A percentile compares a stretch with the other conserved stretches of the same genome.
Evolutionary conservation across 805 yeast species (phyloP).

Genomic region (Metschnikowia kofuensis): DNA sequence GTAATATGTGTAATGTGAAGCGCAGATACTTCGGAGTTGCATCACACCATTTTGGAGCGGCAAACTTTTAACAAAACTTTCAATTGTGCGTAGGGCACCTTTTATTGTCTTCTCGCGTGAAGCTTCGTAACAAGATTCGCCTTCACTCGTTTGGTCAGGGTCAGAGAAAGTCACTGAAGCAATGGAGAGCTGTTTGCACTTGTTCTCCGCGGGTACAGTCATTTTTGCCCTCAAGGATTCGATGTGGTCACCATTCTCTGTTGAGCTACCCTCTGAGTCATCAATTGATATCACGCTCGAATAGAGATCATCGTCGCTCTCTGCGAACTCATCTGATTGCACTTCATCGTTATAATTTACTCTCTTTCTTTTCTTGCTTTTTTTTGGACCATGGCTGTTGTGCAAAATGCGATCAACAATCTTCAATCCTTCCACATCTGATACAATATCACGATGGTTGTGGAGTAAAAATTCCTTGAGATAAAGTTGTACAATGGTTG

Average conservation of each 20-base stretch:
- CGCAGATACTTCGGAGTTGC: constrained; percentile 82
- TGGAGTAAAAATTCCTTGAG: constrained; percentile 50
- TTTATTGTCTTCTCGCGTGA: background rate
- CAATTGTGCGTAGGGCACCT: constrained; percentile 1
- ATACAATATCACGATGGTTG: constrained; percentile 29
- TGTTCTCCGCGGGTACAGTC: background rate
- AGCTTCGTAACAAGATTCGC: background rate
- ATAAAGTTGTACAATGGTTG: constrained; percentile 43
- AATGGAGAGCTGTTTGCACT: too few relatives aligned
- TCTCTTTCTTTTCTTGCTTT: constrained; percentile 2
- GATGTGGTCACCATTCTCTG: background rate
- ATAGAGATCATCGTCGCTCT: background rate
- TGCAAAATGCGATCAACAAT: constrained; percentile 43
- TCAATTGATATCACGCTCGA: background rate
- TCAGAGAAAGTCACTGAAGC: too few relatives aligned
- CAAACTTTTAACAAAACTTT: constrained; percentile 2
- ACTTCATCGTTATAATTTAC: background rate
- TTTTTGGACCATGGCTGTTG: constrained; percentile 26
- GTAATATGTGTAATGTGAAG: constrained; percentile 81
- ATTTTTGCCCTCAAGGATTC: background rate
- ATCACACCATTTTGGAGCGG: constrained; percentile 63
- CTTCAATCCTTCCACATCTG: constrained; percentile 16
- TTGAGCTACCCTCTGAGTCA: background rate
- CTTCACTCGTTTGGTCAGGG: background rate
- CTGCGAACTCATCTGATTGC: background rate